Evolutionary conservation across 2,329 filamentous ascomycete species (phyloP), one percentile per base, ranked within the genome.

Genomic region (Neoascochyta sp.): DNA sequence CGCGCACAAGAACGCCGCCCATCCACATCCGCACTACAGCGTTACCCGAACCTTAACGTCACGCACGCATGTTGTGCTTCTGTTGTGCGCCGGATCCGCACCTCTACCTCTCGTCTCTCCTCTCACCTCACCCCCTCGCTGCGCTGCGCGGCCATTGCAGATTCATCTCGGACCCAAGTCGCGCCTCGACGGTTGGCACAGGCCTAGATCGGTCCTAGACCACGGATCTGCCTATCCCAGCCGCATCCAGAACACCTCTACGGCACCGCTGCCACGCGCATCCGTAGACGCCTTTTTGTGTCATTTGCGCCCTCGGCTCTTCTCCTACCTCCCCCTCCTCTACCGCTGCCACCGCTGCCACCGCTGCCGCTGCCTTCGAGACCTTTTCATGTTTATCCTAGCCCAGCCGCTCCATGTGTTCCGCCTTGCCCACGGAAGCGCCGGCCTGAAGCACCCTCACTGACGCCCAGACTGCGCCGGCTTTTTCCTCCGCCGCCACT

Each of bases 141-240:
- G 11, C 20, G n/a, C 24, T 14, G 9, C 21, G 24, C 20, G 36
- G 21, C 22, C 17, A 17, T n/a, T 13, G 22, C 25, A 16, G n/a
- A n/a, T n/a, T n/a, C n/a, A n/a, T n/a, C n/a, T n/a, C n/a, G n/a
- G n/a, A n/a, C n/a, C n/a, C n/a, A n/a, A n/a, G n/a, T n/a, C n/a
- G n/a, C n/a, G n/a, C n/a, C n/a, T n/a, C n/a, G n/a, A n/a, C n/a
- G n/a, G n/a, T n/a, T n/a, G n/a, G n/a, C n/a, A n/a, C n/a, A 14
- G 37, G 41, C 32, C 46, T 44, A 44, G 46, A 48, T 40, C 35
- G 34, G 16, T 11, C 22, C 16, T 19, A 30, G 24, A 28, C 38
- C 16, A 28, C 36, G 32, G 44, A 50, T 50, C 42, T 40, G 16
- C 40, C 29, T 22, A 33, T 15, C 29, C 16, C 22, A 22, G 30